Conservation (phyloP, 805 yeast genomes). For the Candida qinlingensis region DNA sequence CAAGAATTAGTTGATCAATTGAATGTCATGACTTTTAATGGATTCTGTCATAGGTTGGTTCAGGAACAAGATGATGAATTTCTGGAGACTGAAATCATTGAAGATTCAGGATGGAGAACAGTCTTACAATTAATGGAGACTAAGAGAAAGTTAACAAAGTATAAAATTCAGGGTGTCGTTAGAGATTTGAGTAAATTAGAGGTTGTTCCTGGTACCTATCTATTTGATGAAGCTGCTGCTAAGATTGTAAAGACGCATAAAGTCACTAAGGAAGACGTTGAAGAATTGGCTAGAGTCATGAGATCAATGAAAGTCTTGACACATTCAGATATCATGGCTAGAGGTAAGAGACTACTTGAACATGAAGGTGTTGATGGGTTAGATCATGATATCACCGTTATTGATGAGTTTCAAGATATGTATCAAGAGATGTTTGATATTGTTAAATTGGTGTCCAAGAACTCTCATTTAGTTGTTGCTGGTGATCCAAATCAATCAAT, state of each 20-base stretch:
- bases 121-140: constrained; percentile 30
- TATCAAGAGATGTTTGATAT: constrained; percentile 45
- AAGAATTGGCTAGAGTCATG: constrained; percentile 8
- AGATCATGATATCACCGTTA: constrained; percentile 39
- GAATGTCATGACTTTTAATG: constrained; percentile 56
- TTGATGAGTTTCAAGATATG: constrained; percentile 76
- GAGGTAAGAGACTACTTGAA: constrained; percentile 30
- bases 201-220: no score
- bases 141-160: constrained; percentile 9
- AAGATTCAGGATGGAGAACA: constrained; percentile 49
- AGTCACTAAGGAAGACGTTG: neutral
- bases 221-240: neutral
- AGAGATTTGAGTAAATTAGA: neutral
- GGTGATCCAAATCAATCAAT: constrained; percentile 73
- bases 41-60: constrained; percentile 48
- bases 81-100: constrained; percentile 37
- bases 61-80: constrained; percentile 27
- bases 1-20: constrained; percentile 30
- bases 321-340: constrained; percentile 19
- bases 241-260: neutral
- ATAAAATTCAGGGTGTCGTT: constrained; percentile 4
- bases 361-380: constrained; percentile 19
- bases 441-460: constrained; percentile 31
- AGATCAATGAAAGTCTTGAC: constrained; percentile 13
- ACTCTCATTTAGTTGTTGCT: constrained; percentile 56